Base-by-base conservation (phyloP, 2,329 filamentous ascomycete species). In the Colletotrichum eleusines region DNA sequence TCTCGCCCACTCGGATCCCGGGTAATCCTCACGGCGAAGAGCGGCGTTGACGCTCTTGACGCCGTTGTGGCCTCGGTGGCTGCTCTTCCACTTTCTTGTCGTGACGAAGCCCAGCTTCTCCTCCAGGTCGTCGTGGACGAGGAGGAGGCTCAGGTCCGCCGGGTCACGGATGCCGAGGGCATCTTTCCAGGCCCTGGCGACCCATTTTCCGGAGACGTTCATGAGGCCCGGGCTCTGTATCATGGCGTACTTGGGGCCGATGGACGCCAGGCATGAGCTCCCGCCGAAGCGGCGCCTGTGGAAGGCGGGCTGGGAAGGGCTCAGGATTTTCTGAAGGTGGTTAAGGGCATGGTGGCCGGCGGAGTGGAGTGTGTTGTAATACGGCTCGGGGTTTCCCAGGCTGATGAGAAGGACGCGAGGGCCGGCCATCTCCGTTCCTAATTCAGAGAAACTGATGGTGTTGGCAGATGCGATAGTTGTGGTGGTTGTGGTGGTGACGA, bases 61-160 rank as follows among this genome's bases (percentile, higher is more conserved):
- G 1, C 93, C 93, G 75, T 94, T 94, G 80, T 95, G 93, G 0
- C 93, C 93, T 12, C 88, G 86, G 46, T 89, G 84, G 76, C 91
- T 94, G 65, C 85, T 80, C 2, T 86, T 84, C 78, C 92, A 94
- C 31, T 85, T 84, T 66, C 87, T 87, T 7, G 93, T 84, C 59
- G 84, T 88, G 18, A 97, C 86, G 44, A 86, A 85, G 0, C 94
- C 94, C 2, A 94, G 77, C 3, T 87, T 83, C 51, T 88, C 85
- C 76, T 98, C 95, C 42, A 98, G 82, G 79, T 98, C 95, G 79
- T 98, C 95, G 79, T 98, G 94, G 26, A 98, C 84, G 16, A 98
- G 83, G 0, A 98, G 89, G 20, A 99, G 80, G 26, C 82, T 83
- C 18, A 83, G 77, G 40, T 82, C 74, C 18, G 75, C 63, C 75